Base-by-base conservation (phyloP, 2,329 filamentous ascomycete genomes). In the Aspergillus sp. region DNA sequence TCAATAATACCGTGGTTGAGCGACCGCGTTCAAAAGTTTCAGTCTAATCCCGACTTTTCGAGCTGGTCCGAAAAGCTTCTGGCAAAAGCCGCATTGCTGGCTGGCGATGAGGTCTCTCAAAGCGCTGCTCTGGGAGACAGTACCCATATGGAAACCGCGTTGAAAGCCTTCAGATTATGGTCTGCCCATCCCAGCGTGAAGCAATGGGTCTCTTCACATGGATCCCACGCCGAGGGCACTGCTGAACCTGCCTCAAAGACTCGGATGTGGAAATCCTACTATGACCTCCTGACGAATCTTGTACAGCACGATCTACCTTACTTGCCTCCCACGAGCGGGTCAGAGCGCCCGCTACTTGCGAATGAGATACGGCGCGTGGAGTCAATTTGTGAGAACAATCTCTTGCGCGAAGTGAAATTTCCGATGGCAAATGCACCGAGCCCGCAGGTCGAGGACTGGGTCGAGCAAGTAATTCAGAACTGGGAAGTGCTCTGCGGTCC, bases 201-300 rank as follows among this genome's bases (percentile, higher is more conserved):
- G 37, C 47, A 51, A 33, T 44, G 48, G 10, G 19, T 35, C n/a
- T 37, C 47, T 24, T 38, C 44, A 4, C 32, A 34, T 14, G 42
- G 41, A 7, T n/a, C 40, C 11, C 42, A 47, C 26, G 36, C 36
- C 32, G 44, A 44, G 13, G 43, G 41, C 29, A 29, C 37, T 15
- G 39, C 45, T 0, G 47, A 42, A n/a, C 37, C 49, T 13, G 43
- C 39, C 3, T 47, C 53, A 2, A 55, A 49, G 24, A 41, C 50
- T 6, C 68, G 75, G 25, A 77, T 93, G 27, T 95, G 88, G 88
- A 78, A 74, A 47, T 76, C 84, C 41, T 95, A 95, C 57, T 94
- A 94, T 53, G 64, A 75, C 27, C 75, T 82, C 1, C 64, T 95
- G 12, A 93, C 86, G 2, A 69, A 68, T n/a, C 75, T 93, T 22